Base-by-base conservation (phyloP, 129 eudicot species). In the Apium graveolens region DNA sequence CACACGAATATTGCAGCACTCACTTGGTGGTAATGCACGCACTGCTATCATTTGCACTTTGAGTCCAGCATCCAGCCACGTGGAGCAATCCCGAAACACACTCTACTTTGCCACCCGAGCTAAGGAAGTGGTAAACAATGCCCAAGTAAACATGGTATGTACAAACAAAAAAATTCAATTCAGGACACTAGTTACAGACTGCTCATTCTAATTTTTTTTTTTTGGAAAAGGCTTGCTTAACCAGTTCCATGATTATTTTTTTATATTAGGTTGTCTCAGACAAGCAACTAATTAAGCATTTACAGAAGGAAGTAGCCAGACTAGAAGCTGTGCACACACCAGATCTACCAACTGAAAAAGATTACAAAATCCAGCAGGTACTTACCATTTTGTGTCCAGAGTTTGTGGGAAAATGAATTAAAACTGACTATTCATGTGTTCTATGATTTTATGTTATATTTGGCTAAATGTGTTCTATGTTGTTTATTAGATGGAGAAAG, bases 11-110 rank as follows among this genome's bases (percentile, higher is more conserved):
- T 79, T 96, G 81, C 99, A 92, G 88, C 99, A 92, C 85, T 96
- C 99, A 20, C 79, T 96, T 34, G 99, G 97, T 77, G 99, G 99
- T 29, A 96, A 96, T 92, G 99, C 99, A 11, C 89, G 99, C 34
- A 96, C 99, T 76, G 97, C 99, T 46, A 92, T 96, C 76, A 90
- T 92, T 80, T 96, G 99, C 84, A 96, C 99, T 45, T 85, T 96
- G 93, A 96, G 99, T 75, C 99, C 99, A 24, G 97, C 99, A 49
- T 86, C 92, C 29, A 90, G 95, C 84, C 97, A 96, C 76, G 93
- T 87, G 14, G 99, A 96, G 79, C 99, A 96, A 78, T 85, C 97
- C 32, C 85, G 97, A 39, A 96, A 92, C 60, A 96, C 99, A 24
- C 97, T 96, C n/a, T 86, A 80, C 77, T 96, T 96, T 84, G 97